phyloP scores from a whole-genome alignment of 768 basidiomycete species.

The Tulasnella sp. region DNA sequence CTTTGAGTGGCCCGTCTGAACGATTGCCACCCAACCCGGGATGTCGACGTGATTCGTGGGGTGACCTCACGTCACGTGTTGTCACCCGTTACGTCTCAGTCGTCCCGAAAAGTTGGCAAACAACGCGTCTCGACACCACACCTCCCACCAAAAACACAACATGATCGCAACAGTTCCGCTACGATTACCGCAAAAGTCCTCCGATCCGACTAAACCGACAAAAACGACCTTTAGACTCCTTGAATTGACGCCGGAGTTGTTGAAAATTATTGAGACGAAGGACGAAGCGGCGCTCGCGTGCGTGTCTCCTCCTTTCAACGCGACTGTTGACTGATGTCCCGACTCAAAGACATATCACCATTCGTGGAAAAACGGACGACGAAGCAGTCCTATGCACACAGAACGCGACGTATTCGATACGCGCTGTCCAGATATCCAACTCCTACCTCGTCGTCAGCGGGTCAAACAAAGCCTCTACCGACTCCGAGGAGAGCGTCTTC shows the following conservation, averaged over 20 bases:
- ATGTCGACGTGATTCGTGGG: too few species aligned
- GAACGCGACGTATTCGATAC: slow-evolving; percentile 65
- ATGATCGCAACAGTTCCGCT: too few species aligned
- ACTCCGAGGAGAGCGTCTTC: slow-evolving; percentile 31
- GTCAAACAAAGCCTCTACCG: slow-evolving; percentile 20
- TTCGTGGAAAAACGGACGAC: slow-evolving; percentile 26
- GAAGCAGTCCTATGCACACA: slow-evolving; percentile 44
- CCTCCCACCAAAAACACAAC: too few species aligned
- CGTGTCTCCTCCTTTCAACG: background rate
- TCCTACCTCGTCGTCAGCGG: slow-evolving; percentile 63
- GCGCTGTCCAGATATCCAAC: slow-evolving; percentile 84
- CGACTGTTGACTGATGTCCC: background rate
- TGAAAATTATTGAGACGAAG: slow-evolving; percentile 40
- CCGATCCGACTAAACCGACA: background rate
- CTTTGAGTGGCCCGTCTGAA: too few species aligned
- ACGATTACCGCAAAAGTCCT: too few species aligned
- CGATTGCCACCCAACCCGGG: too few species aligned
- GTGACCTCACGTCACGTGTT: background rate
- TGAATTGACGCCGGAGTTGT: slow-evolving; percentile 61
- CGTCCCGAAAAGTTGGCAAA: background rate
- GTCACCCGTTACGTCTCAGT: background rate
- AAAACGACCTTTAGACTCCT: slow-evolving; percentile 34
- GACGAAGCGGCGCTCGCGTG: slow-evolving; percentile 10
- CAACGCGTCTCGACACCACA: background rate
- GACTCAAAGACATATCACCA: slow-evolving; percentile 21